Evolutionary conservation across 1,284 basidiomycete genomes (phyloP), one percentile per base, ranked within the genome.

Genomic region (Puccinia triticina): DNA sequence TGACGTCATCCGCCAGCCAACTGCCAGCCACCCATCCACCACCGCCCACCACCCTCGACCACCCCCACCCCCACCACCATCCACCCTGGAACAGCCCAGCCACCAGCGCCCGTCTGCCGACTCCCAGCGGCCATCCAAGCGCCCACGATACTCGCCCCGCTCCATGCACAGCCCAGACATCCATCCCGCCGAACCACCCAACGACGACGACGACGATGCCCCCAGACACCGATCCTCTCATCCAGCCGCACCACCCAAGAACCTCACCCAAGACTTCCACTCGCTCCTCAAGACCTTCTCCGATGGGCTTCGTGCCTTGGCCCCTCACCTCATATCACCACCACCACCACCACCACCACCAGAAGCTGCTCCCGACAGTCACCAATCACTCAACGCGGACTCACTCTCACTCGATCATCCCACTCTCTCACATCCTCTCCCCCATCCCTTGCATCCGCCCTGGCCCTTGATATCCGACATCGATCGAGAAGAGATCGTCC

Each of bases 401-500:
- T 18, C 37, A n/a, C n/a, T n/a, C 29, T n/a, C 18, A 72, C 23
- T 29, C 34, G 37, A 32, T 32, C 18, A 23, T 0, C 46, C 64
- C n/a, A 55, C 23, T 32, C 50, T 21, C 55, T 67, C 67, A 16
- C 43, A 57, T 57, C 23, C 64, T 72, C 77, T 14, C 26, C 21
- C 55, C 57, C 64, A 32, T 40, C 64, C 77, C 32, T 57, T 32
- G 34, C 46, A 46, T 53, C 71, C 46, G 21, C 80, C 80, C 1
- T 82, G 80, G 80, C 73, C 80, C 55, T 32, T 48, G 11, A 55
- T 76, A 46, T 86, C 85, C 73, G 82, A 84, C 84, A 89, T 97
- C 81, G 92, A 95, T 88, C 90, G 94, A 84, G 93, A 96, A 87
- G 96, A 99, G 88, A 93, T 95, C 85, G 92, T 98, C 75, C 90